These are phyloP conservation scores for Colletotrichum cereale DNA, from an alignment of 2,329 filamentous ascomycete genomes.

Conservation along the genomic window DNA sequence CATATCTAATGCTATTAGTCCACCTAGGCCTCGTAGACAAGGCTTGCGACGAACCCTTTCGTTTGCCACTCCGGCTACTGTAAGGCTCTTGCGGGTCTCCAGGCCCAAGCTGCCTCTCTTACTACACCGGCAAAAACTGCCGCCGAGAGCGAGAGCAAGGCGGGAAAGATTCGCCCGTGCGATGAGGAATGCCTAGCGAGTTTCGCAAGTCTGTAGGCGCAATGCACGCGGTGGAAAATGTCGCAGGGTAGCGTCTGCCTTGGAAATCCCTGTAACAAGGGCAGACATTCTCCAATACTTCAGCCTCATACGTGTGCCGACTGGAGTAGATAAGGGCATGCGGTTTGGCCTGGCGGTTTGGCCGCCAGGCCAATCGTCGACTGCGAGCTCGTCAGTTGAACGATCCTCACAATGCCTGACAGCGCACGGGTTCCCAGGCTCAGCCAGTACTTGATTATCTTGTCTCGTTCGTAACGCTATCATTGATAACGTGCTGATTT, in stretches of 20 bases:
- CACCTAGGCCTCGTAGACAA: neutral
- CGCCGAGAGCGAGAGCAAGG: neutral
- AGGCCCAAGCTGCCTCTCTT: neutral
- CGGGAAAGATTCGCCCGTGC: conserved; percentile 9
- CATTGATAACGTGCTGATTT: neutral
- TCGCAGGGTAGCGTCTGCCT: neutral
- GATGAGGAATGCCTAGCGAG: conserved; percentile 1
- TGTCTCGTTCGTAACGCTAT: neutral
- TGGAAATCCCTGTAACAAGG: neutral
- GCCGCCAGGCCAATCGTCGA: neutral
- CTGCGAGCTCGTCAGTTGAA: neutral
- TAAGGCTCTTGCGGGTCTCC: conserved; percentile 1
- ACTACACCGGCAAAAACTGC: conserved; percentile 24
- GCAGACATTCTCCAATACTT: neutral
- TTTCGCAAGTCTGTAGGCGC: conserved; percentile 16
- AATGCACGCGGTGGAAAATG: neutral
- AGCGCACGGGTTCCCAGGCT: neutral
- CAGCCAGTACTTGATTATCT: neutral
- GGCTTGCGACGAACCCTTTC: conserved; percentile 27
- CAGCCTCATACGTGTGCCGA: neutral
- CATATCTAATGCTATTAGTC: conserved; percentile 13
- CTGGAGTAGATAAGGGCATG: no score
- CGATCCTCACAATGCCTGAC: neutral
- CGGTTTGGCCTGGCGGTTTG: neutral
- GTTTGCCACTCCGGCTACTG: neutral